These are phyloP conservation scores for Aspergillus novofumigatus DNA, from an alignment of 2,329 filamentous ascomycete genomes.

Conservation along the genomic window DNA sequence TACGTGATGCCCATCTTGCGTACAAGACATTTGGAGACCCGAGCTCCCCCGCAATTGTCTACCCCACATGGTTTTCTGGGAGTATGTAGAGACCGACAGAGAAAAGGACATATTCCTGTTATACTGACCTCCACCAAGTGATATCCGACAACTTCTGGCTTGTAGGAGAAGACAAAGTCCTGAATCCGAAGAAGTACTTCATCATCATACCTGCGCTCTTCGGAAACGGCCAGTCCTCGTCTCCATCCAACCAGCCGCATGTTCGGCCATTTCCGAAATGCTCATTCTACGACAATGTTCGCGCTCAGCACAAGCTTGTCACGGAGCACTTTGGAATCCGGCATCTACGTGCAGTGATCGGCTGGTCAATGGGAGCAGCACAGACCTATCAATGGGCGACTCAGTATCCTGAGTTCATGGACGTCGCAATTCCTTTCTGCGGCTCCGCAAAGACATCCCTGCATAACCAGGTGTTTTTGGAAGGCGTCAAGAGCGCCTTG, in stretches of 20 bases:
- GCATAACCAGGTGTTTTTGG: conserved; percentile 66
- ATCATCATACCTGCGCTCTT: conserved; percentile 67
- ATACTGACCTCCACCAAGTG: conserved; percentile 21
- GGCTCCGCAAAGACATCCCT: conserved; percentile 60
- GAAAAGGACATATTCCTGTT: background rate
- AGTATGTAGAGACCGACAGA: conserved; percentile 31
- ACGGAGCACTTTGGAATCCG: conserved; percentile 59
- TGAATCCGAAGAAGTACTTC: conserved; percentile 62
- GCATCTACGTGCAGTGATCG: conserved; percentile 60
- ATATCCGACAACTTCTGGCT: conserved; percentile 74
- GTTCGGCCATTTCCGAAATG: conserved; percentile 58
- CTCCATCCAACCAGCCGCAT: conserved; percentile 58
- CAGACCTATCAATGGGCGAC: conserved; percentile 64
- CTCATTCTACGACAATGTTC: conserved; percentile 65
- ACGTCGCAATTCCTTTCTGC: conserved; percentile 63
- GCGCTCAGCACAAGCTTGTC: conserved; percentile 62
- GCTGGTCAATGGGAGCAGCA: conserved; percentile 68
- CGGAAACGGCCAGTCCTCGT: conserved; percentile 65
- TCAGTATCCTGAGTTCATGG: conserved; percentile 62
- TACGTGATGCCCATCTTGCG: conserved; percentile 64
- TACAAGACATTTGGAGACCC: conserved; percentile 71
- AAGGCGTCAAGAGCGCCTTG: conserved; percentile 60
- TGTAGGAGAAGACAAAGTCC: conserved; percentile 59
- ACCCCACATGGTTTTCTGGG: conserved; percentile 73
- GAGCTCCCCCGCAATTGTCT: conserved; percentile 63